phyloP scores from a whole-genome alignment of 345 rosid genomes.

The Eucalyptus cloeziana region DNA sequence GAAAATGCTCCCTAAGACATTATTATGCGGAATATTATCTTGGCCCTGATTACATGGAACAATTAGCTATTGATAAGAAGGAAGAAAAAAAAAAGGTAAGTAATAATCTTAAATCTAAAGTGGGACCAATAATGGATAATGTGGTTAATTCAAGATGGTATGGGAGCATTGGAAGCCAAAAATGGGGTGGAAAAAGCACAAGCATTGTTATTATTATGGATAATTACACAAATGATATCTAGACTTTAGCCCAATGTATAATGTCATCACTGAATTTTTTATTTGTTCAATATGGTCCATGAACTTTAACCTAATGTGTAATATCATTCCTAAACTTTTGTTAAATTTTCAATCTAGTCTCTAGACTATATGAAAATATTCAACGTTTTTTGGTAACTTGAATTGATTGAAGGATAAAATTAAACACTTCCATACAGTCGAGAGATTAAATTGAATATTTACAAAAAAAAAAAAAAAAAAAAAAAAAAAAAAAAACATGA shows the following conservation, averaged over 20 bases:
- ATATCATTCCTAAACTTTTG: background rate
- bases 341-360: background rate
- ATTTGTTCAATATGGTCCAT: accelerated
- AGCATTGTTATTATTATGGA: background rate
- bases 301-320: accelerated
- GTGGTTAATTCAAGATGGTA: too few species aligned
- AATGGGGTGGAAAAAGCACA: too few species aligned
- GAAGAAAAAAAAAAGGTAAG: too few species aligned
- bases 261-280: background rate
- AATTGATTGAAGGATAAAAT: background rate
- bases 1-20: too few species aligned
- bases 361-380: background rate
- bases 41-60: too few species aligned
- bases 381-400: background rate
- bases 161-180: too few species aligned
- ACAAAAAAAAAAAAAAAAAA: too few species aligned
- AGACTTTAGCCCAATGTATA: background rate
- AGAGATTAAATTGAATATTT: background rate
- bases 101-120: too few species aligned
- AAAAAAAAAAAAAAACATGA: too few species aligned
- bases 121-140: too few species aligned
- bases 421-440: background rate
- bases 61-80: too few species aligned
- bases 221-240: background rate
- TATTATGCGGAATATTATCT: too few species aligned